Evolutionary conservation across 2,329 filamentous ascomycete genomes (phyloP), one percentile per base, ranked within the genome.

Genomic region (Xenosphaeropsis pyriputrescens): DNA sequence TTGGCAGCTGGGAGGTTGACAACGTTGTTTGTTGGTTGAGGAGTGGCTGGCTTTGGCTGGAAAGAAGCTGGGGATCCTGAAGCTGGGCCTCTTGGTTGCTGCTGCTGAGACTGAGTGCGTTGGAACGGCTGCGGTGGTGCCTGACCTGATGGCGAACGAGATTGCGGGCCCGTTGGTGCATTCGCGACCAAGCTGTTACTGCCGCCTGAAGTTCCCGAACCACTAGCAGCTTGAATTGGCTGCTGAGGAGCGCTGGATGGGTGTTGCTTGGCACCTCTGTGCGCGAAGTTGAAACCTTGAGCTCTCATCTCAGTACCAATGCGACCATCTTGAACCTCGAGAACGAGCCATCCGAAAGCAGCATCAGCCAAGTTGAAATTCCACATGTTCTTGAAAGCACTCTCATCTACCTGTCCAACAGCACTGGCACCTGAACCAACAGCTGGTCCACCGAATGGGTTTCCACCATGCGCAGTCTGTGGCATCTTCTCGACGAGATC

Each of bases 311-410:
- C 91, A 0, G 91, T 98, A 34, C 88, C 91, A 49, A 98, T 96
- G 32, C 91, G 79, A 37, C 91, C 91, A 53, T 86, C 84, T 55
- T 98, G 91, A 42, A 98, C 80, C 57, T 98, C 91, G 41, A 98
- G 64, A 13, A 96, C 86, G 37, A 98, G 69, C 69, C 86, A 98
- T 43, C 91, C 91, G 57, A 96, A 98, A 15, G 91, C 89, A 39
- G 91, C 91, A 64, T 98, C 91, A 19, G 91, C 91, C 47, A 98
- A 63, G 59, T 96, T 96, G 64, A 98, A 98, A 61, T 98, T 98
- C 91, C 91, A 98, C 91, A 96, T 96, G 58, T 98, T 98, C 68
- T 98, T 98, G 72, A 98, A 98, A 1, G 91, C 91, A 52, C 88
- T 95, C 66, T 98, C 91, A 45, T 98, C 91, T 14, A 98, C 86